Evolutionary conservation across 176 grass and related monocot species (phyloP).

Genomic region (Phoenix dactylifera): DNA sequence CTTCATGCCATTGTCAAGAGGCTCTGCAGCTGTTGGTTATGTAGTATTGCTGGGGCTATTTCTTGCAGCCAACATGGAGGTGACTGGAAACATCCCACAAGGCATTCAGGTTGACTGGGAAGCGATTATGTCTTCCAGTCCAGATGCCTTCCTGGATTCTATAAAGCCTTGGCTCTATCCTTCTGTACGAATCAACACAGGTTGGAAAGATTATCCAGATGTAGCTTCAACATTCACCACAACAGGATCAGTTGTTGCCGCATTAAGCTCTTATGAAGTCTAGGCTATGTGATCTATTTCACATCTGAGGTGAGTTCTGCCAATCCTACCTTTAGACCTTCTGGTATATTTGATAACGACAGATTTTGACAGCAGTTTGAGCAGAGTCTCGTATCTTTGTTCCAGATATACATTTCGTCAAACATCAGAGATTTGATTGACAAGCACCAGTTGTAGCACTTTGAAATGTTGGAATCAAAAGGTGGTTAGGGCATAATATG

Average conservation of each 20-base stretch:
- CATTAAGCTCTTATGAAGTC: conserved; percentile 51
- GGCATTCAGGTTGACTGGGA: conserved; percentile 94
- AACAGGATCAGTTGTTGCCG: conserved; percentile 69
- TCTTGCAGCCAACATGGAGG: conserved; percentile 91
- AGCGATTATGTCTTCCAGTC: conserved; percentile 62
- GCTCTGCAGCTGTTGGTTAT: conserved; percentile 72
- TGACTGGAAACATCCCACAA: conserved; percentile 51
- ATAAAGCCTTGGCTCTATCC: conserved; percentile 81
- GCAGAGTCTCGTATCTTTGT: too few relatives aligned
- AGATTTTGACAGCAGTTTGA: too few relatives aligned
- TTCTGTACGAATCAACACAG: conserved; percentile 51
- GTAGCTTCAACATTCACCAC: conserved; percentile 54
- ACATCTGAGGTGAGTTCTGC: too few relatives aligned
- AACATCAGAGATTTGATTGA: too few relatives aligned
- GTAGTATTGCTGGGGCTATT: conserved; percentile 66
- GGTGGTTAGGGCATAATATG: too few relatives aligned
- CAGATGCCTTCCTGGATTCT: conserved; percentile 29
- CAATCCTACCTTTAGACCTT: too few relatives aligned
- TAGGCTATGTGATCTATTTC: conserved; percentile 2
- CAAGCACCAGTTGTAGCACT: too few relatives aligned
- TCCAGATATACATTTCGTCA: too few relatives aligned
- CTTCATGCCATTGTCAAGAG: conserved; percentile 96
- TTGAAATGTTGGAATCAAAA: too few relatives aligned
- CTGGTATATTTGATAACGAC: too few relatives aligned
- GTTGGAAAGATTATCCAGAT: conserved; percentile 65